Conservation (phyloP, 768 basidiomycete genomes). For the Rhodosporidiobolus odoratus region DNA sequence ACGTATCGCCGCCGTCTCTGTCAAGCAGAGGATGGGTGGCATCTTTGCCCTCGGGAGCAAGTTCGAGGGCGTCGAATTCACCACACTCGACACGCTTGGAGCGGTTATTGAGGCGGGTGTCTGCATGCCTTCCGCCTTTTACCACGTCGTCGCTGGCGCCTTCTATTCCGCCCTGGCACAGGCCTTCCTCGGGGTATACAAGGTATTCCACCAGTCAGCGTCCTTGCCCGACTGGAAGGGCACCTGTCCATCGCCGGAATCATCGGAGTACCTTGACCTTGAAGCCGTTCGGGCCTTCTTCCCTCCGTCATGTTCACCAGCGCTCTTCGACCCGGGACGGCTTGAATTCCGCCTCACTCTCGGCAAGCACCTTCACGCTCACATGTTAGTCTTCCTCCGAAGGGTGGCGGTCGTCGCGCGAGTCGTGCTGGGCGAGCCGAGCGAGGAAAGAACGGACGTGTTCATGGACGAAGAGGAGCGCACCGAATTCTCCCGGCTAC, state of each 20-base stretch:
- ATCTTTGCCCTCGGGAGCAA: conserved; percentile 10
- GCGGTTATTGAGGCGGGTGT: conserved; percentile 84
- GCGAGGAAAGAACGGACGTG: conserved; percentile 53
- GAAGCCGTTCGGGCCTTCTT: conserved; percentile 57
- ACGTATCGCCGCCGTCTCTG: conserved; percentile 15
- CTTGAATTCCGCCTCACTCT: conserved; percentile 8
- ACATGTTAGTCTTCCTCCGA: conserved; percentile 87
- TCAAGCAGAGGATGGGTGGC: conserved; percentile 28
- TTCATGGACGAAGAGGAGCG: conserved; percentile 49
- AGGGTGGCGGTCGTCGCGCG: conserved; percentile 78
- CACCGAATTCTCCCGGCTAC: conserved; percentile 73
- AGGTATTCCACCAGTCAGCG: conserved; percentile 62
- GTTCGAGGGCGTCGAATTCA: conserved; percentile 12
- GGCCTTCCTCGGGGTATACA: conserved; percentile 77
- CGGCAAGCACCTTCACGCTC: conserved; percentile 73
- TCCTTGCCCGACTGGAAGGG: conserved; percentile 41
- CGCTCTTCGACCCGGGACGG: background rate
- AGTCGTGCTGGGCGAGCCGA: conserved; percentile 57
- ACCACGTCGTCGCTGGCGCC: conserved; percentile 76
- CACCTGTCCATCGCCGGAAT: background rate
- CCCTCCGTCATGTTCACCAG: conserved; percentile 3
- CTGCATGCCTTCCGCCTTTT: conserved; percentile 79
- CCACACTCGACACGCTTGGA: conserved; percentile 69
- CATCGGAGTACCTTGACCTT: conserved; percentile 50
- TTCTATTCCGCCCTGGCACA: conserved; percentile 89